These are phyloP conservation scores for Eucalyptus viminalis DNA, from an alignment of 345 rosid genomes.

Conservation along the genomic window DNA sequence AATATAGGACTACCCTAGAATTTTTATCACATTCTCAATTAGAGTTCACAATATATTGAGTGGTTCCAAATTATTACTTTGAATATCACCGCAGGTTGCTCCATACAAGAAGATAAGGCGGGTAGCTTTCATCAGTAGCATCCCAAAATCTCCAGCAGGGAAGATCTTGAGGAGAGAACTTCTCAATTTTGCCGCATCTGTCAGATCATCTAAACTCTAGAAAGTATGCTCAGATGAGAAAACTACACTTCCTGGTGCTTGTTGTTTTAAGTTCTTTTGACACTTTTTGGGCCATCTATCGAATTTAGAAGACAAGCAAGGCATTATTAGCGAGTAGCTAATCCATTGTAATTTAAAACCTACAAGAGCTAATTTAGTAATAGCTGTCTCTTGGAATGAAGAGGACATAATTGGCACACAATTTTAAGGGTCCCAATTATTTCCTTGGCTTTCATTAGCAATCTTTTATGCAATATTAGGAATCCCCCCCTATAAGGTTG, in stretches of 20 bases:
- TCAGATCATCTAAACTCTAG: neutral
- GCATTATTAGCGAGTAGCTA: neutral
- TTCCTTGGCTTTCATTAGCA: neutral
- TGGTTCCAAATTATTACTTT: neutral
- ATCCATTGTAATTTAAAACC: neutral
- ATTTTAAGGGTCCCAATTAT: neutral
- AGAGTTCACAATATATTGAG: neutral
- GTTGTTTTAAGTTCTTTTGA: neutral
- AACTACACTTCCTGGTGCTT: neutral
- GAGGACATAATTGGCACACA: neutral
- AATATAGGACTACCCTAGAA: neutral
- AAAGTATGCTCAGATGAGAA: neutral
- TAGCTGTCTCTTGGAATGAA: neutral
- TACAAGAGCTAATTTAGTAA: neutral
- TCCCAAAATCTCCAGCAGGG: slow-evolving; percentile 67
- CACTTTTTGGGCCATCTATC: neutral
- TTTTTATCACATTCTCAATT: neutral
- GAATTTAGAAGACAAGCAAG: neutral
- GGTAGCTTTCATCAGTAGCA: slow-evolving; percentile 53
- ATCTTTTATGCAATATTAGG: neutral
- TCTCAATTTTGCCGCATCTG: slow-evolving; percentile 20
- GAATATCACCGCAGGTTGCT: slow-evolving; percentile 40
- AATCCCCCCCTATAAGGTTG: neutral
- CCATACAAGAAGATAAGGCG: slow-evolving; percentile 76
- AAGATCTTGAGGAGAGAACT: slow-evolving; percentile 78